Evolutionary conservation across 768 basidiomycete species (phyloP).

Genomic region (Naematelia aurantialba): DNA sequence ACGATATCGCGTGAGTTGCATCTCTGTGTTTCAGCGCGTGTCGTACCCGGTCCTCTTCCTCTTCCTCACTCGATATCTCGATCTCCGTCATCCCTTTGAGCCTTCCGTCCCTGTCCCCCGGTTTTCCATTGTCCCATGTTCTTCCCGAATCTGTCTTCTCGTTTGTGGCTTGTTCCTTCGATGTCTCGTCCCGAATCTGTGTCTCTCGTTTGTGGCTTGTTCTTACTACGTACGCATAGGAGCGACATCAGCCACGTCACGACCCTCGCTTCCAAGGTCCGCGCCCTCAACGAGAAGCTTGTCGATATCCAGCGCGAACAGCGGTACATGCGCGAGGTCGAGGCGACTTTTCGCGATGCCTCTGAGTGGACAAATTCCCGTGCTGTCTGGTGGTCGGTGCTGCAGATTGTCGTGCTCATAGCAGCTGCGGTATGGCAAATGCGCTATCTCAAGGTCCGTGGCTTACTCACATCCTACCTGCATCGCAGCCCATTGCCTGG

Average conservation of each 20-base stretch:
- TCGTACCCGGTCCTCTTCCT: not conserved
- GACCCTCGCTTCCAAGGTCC: conserved; percentile 58
- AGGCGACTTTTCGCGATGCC: conserved; percentile 79
- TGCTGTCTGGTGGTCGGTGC: conserved; percentile 90
- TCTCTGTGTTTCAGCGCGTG: not conserved
- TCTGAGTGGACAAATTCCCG: conserved; percentile 86
- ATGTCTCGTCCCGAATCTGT: not conserved
- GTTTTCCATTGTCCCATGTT: not conserved
- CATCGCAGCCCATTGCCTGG: not conserved
- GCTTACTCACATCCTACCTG: conserved; percentile 11
- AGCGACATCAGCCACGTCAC: conserved; percentile 46
- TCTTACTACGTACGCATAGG: conserved; percentile 16
- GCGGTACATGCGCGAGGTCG: conserved; percentile 94
- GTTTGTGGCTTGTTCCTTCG: not conserved
- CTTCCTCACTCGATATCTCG: not conserved
- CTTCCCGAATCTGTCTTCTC: not conserved
- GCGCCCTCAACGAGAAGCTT: conserved; percentile 88
- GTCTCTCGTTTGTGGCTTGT: not conserved
- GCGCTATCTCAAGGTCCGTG: conserved; percentile 80
- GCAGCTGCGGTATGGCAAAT: conserved; percentile 90
- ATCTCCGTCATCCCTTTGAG: not conserved
- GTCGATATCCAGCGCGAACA: conserved; percentile 92
- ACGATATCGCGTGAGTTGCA: conserved; percentile 64
- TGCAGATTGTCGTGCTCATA: conserved; percentile 78
- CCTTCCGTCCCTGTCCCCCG: not conserved